phyloP scores from a whole-genome alignment of 805 yeast species.

The Ogataea ganodermae region DNA sequence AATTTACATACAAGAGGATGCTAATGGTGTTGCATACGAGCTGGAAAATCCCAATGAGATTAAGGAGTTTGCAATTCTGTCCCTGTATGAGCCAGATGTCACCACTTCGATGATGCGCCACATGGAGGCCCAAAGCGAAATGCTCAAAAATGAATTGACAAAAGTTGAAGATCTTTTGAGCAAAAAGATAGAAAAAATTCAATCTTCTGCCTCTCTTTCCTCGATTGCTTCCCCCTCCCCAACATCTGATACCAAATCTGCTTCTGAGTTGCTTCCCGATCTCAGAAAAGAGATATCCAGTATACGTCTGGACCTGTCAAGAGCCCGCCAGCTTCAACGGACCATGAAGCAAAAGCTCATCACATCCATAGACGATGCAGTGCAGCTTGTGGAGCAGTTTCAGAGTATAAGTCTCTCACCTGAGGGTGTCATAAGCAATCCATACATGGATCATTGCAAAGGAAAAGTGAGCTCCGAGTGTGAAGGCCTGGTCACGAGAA shows the following conservation, averaged over 20 bases:
- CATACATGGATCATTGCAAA: slow-evolving; percentile 78
- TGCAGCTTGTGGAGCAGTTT: slow-evolving; percentile 51
- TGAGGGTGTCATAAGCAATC: slow-evolving; percentile 30
- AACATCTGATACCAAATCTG: slow-evolving; percentile 1
- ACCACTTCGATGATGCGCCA: slow-evolving; percentile 26
- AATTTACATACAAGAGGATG: slow-evolving; percentile 67
- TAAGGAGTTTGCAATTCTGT: slow-evolving; percentile 57
- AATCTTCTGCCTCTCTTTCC: slow-evolving; percentile 20
- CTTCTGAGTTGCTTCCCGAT: slow-evolving; percentile 5
- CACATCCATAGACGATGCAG: slow-evolving; percentile 44
- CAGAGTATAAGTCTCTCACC: slow-evolving; percentile 38
- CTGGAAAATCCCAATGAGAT: slow-evolving; percentile 76
- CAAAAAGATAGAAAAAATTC: slow-evolving; percentile 28
- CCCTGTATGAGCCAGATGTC: slow-evolving; percentile 51
- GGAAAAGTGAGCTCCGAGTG: slow-evolving; percentile 72
- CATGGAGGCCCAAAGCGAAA: slow-evolving; percentile 31
- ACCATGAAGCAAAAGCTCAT: slow-evolving; percentile 45
- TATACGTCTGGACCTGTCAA: slow-evolving; percentile 59
- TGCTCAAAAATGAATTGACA: slow-evolving; percentile 30
- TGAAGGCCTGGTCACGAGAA: slow-evolving; percentile 69
- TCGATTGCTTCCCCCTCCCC: slow-evolving; percentile 7
- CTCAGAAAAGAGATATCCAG: slow-evolving; percentile 39
- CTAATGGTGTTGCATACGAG: slow-evolving; percentile 68
- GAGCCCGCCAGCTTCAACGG: slow-evolving; percentile 57
- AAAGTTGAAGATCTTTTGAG: slow-evolving; percentile 29